phyloP scores from a whole-genome alignment of 139 green algal genomes.

The Coelastrella sp. region DNA sequence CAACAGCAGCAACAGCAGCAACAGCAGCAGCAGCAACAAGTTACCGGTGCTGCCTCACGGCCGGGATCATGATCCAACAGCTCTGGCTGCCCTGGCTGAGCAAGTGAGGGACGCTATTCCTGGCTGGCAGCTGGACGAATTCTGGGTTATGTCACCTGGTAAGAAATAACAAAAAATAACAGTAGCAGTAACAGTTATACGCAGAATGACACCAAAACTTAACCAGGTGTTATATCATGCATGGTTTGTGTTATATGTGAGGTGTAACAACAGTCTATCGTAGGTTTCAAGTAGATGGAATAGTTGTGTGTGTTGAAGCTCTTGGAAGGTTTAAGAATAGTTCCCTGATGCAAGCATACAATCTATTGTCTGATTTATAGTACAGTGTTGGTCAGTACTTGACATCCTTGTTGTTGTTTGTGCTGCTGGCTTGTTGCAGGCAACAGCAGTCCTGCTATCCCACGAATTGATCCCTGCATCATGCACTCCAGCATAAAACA shows the following conservation, averaged over 20 bases:
- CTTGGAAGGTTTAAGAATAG: too few species aligned
- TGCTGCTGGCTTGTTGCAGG: background rate
- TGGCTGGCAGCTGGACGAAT: background rate
- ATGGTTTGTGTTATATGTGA: too few species aligned
- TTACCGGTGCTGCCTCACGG: background rate
- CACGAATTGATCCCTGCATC: background rate
- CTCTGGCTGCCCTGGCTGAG: background rate
- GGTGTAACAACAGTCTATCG: too few species aligned
- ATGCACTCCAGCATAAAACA: background rate
- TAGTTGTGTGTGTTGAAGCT: too few species aligned
- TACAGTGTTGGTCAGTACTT: background rate
- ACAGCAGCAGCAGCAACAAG: background rate
- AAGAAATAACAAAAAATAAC: background rate
- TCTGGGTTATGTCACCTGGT: conserved; percentile 2
- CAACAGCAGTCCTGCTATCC: background rate
- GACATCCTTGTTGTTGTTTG: background rate
- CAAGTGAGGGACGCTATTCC: background rate
- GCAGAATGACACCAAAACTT: too few species aligned
- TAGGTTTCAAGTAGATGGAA: too few species aligned
- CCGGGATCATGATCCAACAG: background rate
- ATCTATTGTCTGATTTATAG: too few species aligned
- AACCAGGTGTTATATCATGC: too few species aligned
- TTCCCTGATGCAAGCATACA: too few species aligned
- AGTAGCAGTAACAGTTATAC: too few species aligned
- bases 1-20: background rate